A percentile compares a stretch with the other conserved stretches of the same genome.
Evolutionary conservation across 2,329 filamentous ascomycete species (phyloP).

Genomic region (Penicillium vulpinum): DNA sequence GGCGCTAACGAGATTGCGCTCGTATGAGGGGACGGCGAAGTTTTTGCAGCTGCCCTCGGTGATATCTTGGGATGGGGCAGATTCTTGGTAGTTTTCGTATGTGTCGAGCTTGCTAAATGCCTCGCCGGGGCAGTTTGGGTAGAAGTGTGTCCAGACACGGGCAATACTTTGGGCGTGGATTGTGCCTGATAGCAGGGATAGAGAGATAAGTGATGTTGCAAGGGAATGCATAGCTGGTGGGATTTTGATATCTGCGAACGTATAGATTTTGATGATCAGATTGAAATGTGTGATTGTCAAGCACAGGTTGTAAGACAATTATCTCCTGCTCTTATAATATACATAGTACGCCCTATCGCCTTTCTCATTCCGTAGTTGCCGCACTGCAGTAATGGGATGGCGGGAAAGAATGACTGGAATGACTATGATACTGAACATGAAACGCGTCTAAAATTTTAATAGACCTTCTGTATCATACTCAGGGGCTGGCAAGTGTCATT

Average conservation of each 20-base stretch:
- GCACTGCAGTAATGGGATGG: slow-evolving; percentile 16
- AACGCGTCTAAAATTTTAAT: slow-evolving; percentile 11
- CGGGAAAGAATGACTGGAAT: slow-evolving; percentile 23
- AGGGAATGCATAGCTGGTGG: slow-evolving; percentile 20
- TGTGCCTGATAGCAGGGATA: slow-evolving; percentile 23
- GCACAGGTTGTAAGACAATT: too few species aligned
- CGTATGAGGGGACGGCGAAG: slow-evolving; percentile 27
- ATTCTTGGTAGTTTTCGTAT: slow-evolving; percentile 28
- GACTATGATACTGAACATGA: slow-evolving; percentile 14
- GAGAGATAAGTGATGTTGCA: slow-evolving; percentile 6
- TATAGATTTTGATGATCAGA: not conserved
- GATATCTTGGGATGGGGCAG: slow-evolving; percentile 24
- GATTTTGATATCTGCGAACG: not conserved
- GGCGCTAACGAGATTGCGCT: slow-evolving; percentile 26
- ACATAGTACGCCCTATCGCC: not conserved
- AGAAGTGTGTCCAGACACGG: slow-evolving; percentile 34
- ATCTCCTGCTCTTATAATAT: slow-evolving; percentile 15
- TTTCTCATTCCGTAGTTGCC: slow-evolving; percentile 8
- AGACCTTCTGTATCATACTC: slow-evolving; percentile 18
- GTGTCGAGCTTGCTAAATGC: slow-evolving; percentile 21
- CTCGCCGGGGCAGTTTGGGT: slow-evolving; percentile 28
- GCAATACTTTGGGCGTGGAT: slow-evolving; percentile 27
- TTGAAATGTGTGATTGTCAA: not conserved
- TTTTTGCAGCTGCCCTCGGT: slow-evolving; percentile 25
- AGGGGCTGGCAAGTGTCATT: slow-evolving; percentile 17